A percentile compares a stretch with the other conserved stretches of the same genome.
These are phyloP conservation scores for Linum tenue DNA, from an alignment of 345 rosid genomes.

Conservation along the genomic window DNA sequence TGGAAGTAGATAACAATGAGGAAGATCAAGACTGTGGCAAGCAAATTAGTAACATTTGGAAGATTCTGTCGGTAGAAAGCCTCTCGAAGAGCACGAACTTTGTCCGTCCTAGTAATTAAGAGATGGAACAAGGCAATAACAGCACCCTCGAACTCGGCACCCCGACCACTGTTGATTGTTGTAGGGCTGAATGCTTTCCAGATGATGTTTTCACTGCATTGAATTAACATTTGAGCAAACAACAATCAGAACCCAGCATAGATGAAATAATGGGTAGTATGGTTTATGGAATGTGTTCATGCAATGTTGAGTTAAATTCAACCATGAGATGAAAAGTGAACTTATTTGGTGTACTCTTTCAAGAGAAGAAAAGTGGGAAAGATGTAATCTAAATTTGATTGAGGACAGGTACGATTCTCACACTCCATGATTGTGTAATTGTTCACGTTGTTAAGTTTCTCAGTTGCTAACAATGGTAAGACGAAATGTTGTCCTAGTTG, in stretches of 20 bases:
- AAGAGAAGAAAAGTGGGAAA: too few relatives aligned
- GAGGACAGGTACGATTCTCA: too few relatives aligned
- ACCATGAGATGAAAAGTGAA: too few relatives aligned
- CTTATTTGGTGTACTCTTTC: too few relatives aligned
- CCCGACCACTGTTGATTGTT: conserved; percentile 5
- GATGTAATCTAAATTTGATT: too few relatives aligned
- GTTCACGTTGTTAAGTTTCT: too few relatives aligned
- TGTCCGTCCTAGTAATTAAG: conserved; percentile 3
- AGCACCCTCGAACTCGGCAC: conserved; percentile 6
- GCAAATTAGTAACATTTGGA: conserved; percentile 7
- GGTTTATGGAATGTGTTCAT: too few relatives aligned
- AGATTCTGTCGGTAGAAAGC: conserved; percentile 8
- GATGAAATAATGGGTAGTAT: too few relatives aligned
- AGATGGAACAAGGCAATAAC: conserved; percentile 5
- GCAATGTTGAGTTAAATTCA: too few relatives aligned
- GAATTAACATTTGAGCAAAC: not conserved
- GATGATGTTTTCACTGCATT: conserved; percentile 2
- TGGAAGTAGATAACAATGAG: conserved; percentile 6
- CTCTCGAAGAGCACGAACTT: conserved; percentile 1
- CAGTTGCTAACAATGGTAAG: too few relatives aligned
- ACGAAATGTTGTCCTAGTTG: too few relatives aligned
- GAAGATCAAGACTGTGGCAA: conserved; percentile 6
- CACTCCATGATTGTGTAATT: too few relatives aligned
- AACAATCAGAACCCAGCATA: not conserved
- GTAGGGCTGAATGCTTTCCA: conserved; percentile 8